Base-by-base conservation (phyloP, 805 yeast genomes). In the Spathaspora hagerdaliae region DNA sequence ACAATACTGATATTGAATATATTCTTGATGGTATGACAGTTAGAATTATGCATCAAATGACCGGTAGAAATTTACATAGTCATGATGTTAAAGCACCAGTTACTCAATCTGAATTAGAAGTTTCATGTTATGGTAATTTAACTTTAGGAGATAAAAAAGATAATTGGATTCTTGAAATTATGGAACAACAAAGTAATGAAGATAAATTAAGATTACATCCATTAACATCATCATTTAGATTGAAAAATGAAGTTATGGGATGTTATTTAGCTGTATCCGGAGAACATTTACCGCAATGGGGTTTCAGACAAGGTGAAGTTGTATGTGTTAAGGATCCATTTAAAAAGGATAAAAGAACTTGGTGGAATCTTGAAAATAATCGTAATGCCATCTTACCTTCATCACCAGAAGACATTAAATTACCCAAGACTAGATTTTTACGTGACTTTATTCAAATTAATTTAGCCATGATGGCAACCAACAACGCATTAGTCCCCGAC, bases 281-380 rank as follows among this genome's bases (percentile, higher is more conserved):
- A 38, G 69, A 73, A 53, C 63, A 79, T 24, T 82, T 91, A 60
- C 99, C 99, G 14, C 82, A 81, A 13, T 94, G 99, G 99, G 99
- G 99, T 15, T 94, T 92, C 78, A 81, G 89, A 62, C 99, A 94
- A 73, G 96, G 96, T 51, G 99, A 94, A 71, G 92, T 94, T 52
- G 84, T 83, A 1, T 94, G 99, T 69, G 65, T 73, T 62, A 80
- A 77, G 53, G 65, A 73, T 50, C 82, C 89, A 33, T 85, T 82
- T 64, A 69, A 60, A 38, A 82, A 86, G 64, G 96, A 87, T 60
- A 87, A 86, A 71, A 74, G 92, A 57, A 85, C 91, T 14, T 87
- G 94, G 92, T 87, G 94, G 94, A 86, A 85, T 63, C 75, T 87
- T 50, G 96, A 87, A 65, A 74, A 75, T 55, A 89, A 87, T 62